Base-by-base conservation (phyloP, 805 yeast genomes). In the Saccharomycodes ludwigii region DNA sequence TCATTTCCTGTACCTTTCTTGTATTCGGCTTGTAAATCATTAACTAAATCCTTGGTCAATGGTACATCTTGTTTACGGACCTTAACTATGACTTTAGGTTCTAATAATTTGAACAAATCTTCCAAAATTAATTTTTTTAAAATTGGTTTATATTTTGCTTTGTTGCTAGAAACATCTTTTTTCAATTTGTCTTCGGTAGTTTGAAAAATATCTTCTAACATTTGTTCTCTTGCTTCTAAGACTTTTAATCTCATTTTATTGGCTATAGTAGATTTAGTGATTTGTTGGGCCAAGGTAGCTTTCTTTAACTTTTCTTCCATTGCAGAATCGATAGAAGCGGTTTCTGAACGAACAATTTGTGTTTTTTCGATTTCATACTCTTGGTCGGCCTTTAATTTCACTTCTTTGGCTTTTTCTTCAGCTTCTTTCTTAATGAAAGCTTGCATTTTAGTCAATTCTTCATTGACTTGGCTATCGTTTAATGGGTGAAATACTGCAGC, bases 401-500 rank as follows among this genome's bases (percentile, higher is more conserved):
- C 85, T 61, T 91, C 99, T 58, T 82, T 83, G 44, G 97, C 95
- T 65, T 91, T 91, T 60, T 91, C 99, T 51, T 86, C 94, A 24
- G 99, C 99, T 65, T 91, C 99, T 72, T 88, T 91, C 64, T 80
- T 83, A 71, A 91, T 91, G 76, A 91, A 91, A 54, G 93, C 86
- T 57, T 88, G 94, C 96, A 91, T 91, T 68, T 91, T 91, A 58
- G 77, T 76, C 60, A 91, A 81, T 67, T 91, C 98, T 47, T 84
- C 84, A 52, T 80, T 85, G 46, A 88, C 97, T 85, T 86, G 52
- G 32, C 44, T 46, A 13, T 58, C 57, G 10, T 57, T 52, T 30
- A 54, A 39, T 22, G 58, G 47, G 19, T 56, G 48, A 12, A 15
- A n/a, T 29, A 52, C 52, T 21, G 57, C 44, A 30, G 61, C 43